Evolutionary conservation across 345 rosid genomes (phyloP).

Genomic region (thale cress (Arabidopsis thaliana)): TAIR10.1 NC_003070.9:26639501-26640000

Average conservation of each 20-base stretch:
- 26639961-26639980: constrained; percentile 38
- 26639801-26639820: constrained; percentile 56
- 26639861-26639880: constrained; percentile 43
- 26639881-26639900: constrained; percentile 66
- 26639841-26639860: constrained; percentile 14
- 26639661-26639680: constrained; percentile 3
- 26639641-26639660: not conserved
- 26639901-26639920: constrained; percentile 62
- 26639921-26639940: constrained; percentile 49
- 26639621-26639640: not conserved
- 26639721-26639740: constrained; percentile 84
- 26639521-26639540: constrained; percentile 78
- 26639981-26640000: constrained; percentile 27
- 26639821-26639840: constrained; percentile 49
- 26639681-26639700: constrained; percentile 80
- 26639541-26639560: constrained; percentile 73
- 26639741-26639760: constrained; percentile 58
- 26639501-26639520: constrained; percentile 85
- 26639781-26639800: constrained; percentile 30
- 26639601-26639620: not conserved
- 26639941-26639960: constrained; percentile 64
- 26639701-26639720: constrained; percentile 79
- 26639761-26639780: constrained; percentile 16
- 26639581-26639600: constrained; percentile 67
- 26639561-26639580: constrained; percentile 99